Base-by-base conservation (phyloP, 164 flowering plant species). In the Nymphaea colorata region DNA sequence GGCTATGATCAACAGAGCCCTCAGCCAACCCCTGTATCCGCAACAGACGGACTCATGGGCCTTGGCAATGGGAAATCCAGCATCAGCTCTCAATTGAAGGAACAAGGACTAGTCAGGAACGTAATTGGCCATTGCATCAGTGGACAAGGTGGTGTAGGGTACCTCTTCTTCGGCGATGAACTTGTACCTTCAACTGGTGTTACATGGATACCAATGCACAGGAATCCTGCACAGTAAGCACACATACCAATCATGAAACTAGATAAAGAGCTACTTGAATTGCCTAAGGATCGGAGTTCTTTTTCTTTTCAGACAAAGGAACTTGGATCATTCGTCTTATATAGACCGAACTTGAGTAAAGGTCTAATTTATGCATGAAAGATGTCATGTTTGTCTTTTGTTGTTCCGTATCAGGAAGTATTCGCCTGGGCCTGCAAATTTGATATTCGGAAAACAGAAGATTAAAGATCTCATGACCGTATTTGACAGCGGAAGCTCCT, bases 401-500 rank as follows among this genome's bases (percentile, higher is more conserved):
- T 45, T 10, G 11, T 47, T 47, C 55, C 55, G 4, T 25, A 51
- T 51, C 57, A 51, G 57, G 57, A 51, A 51, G 68, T 95, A 92
- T 74, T 83, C 97, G 3, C 88, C 96, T 6, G 98, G 96, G 55
- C 67, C 51, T 42, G 92, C 86, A 25, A 89, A 87, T 53, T 81
- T 95, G 55, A 25, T 74, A 65, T 80, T 76, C 59, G 91, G 83
- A 62, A 90, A 82, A 63, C 83, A 12, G 80, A 81, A 2, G 86
- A 83, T 18, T 0, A 85, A 74, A 73, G 81, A 80, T 68, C 86
- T 88, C 44, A 68, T 42, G 15, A 73, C 80, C 47, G 71, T 85
- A 65, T 94, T 94, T 44, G 99, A 94, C 83, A 94, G 91, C 68
- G 98, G 99, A 66, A 88, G 93, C 78, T 84, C 99, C 68, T 94